Conservation (phyloP, 2,329 filamentous ascomycete genomes). For the Chaetomiaceae sp. region DNA sequence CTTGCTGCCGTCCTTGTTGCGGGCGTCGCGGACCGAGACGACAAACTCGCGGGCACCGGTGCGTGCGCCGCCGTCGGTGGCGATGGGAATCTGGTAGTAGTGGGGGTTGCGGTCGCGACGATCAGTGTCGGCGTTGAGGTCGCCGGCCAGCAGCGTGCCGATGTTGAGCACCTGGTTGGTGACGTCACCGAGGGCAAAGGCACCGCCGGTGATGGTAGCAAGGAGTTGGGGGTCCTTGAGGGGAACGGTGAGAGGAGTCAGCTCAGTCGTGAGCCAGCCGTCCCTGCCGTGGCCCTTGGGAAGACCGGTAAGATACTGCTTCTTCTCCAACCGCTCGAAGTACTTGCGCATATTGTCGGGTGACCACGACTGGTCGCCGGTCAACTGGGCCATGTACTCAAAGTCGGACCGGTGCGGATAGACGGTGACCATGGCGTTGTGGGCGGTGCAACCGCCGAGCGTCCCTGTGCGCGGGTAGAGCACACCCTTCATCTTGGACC, state of each 20-base stretch:
- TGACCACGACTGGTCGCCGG: constrained; percentile 42
- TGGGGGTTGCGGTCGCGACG: constrained; percentile 43
- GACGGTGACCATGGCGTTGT: constrained; percentile 39
- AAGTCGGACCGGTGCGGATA: constrained; percentile 41
- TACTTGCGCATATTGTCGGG: constrained; percentile 55
- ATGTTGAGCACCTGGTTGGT: constrained; percentile 35
- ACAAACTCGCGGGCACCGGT: constrained; percentile 55
- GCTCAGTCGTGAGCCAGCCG: constrained; percentile 53
- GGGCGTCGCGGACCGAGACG: constrained; percentile 29
- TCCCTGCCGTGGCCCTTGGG: constrained; percentile 50
- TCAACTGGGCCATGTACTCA: constrained; percentile 37
- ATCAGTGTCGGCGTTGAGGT: constrained; percentile 46
- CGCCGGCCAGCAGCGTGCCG: constrained; percentile 41
- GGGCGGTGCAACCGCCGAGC: constrained; percentile 36
- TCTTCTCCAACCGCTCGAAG: constrained; percentile 50
- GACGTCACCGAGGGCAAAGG: constrained; percentile 46
- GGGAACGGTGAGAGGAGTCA: constrained; percentile 48
- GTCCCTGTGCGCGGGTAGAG: constrained; percentile 37
- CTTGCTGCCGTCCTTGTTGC: constrained; percentile 29
- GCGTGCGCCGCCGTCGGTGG: constrained; percentile 47
- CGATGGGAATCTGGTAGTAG: constrained; percentile 56
- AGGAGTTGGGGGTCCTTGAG: constrained; percentile 50
- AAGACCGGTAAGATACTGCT: constrained; percentile 44
- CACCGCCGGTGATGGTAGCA: constrained; percentile 47
- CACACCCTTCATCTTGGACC: constrained; percentile 33